Conservation (phyloP, 768 basidiomycete genomes). For the Amylocystis lapponica region DNA sequence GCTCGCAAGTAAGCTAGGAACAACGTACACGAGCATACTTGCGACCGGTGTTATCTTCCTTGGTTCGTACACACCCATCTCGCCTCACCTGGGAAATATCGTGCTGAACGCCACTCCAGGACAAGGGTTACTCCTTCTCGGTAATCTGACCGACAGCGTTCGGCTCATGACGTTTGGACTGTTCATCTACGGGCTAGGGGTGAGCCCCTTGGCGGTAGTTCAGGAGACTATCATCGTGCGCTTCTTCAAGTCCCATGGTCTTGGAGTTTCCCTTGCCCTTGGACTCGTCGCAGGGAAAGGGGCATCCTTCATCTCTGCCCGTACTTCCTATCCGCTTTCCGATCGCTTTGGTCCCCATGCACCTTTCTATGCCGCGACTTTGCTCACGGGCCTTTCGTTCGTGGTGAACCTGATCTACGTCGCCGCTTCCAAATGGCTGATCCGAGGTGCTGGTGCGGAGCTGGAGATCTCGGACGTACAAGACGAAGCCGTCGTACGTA, state of each 20-base stretch:
- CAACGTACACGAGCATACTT: conserved; percentile 63
- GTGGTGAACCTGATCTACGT: conserved; percentile 65
- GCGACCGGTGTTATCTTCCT: conserved; percentile 70
- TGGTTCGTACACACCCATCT: conserved; percentile 30
- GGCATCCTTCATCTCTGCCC: conserved; percentile 69
- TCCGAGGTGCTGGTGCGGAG: conserved; percentile 53
- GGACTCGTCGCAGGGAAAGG: conserved; percentile 80
- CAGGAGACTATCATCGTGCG: conserved; percentile 84
- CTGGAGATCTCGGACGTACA: conserved; percentile 59
- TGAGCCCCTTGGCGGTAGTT: conserved; percentile 75
- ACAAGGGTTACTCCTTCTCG: conserved; percentile 59
- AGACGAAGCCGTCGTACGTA: conserved; percentile 39
- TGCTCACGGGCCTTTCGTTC: conserved; percentile 62
- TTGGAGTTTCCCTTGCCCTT: conserved; percentile 75
- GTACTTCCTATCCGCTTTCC: conserved; percentile 72
- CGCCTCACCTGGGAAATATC: not conserved
- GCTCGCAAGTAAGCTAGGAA: conserved; percentile 64
- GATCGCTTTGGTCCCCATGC: conserved; percentile 61
- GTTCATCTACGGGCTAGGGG: conserved; percentile 74
- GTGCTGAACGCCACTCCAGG: conserved; percentile 33
- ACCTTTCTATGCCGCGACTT: conserved; percentile 67
- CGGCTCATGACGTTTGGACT: conserved; percentile 69
- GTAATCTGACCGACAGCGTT: conserved; percentile 56
- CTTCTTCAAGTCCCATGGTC: conserved; percentile 70
- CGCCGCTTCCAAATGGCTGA: conserved; percentile 55